phyloP scores from a whole-genome alignment of 2,329 filamentous ascomycete species.

The Cordyceps fumosorosea region DNA sequence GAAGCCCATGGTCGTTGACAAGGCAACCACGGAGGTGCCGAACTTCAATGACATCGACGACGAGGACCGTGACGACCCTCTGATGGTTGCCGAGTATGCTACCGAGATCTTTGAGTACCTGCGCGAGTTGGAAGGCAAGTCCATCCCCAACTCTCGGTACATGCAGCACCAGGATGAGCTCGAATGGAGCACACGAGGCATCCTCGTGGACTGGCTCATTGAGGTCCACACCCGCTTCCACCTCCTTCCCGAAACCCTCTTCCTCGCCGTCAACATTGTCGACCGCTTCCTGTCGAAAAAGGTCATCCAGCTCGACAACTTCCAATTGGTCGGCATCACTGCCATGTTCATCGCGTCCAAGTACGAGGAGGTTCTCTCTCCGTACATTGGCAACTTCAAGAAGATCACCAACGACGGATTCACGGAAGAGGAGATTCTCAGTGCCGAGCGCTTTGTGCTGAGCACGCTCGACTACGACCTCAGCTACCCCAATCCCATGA shows the following conservation, averaged over 20 bases:
- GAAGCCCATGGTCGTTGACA: constrained; percentile 25
- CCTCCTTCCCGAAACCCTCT: constrained; percentile 89
- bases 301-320: constrained; percentile 89
- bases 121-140: constrained; percentile 71
- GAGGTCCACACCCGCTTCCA: constrained; percentile 97
- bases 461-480: constrained; percentile 90
- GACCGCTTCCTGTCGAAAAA: constrained; percentile 95
- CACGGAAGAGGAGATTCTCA: constrained; percentile 88
- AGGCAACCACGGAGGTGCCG: constrained; percentile 18
- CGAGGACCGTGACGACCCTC: constrained; percentile 85
- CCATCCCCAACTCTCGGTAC: constrained; percentile 83
- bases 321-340: constrained; percentile 94
- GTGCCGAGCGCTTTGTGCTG: constrained; percentile 93
- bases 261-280: constrained; percentile 95
- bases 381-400: constrained; percentile 93
- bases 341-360: constrained; percentile 99
- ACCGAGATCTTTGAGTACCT: constrained; percentile 97
- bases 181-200: constrained; percentile 98
- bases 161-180: constrained; percentile 92
- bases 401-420: constrained; percentile 97
- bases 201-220: constrained; percentile 95
- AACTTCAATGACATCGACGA: constrained; percentile 60
- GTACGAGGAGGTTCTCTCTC: constrained; percentile 96
- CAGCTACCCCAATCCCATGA: constrained; percentile 99
- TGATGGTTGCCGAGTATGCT: constrained; percentile 98